Evolutionary conservation across 73 alveolate genomes (phyloP), one percentile per base, ranked within the genome.

Genomic region (Tetrahymena borealis): DNA sequence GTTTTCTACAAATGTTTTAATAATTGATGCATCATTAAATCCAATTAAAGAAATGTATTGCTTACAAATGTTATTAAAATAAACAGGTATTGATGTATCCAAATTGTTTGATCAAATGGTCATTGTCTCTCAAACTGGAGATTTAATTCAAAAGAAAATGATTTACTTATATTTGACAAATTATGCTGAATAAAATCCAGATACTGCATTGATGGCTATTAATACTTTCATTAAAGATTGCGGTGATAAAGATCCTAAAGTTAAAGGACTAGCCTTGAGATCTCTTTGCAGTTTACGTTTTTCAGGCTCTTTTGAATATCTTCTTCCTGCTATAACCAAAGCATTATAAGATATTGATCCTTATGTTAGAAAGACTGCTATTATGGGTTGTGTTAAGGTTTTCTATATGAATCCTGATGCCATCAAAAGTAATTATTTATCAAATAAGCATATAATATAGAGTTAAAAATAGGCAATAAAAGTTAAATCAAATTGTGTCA

Each of bases 291-390:
- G 99, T 32, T 94, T 98, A 11, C 97, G 98, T 94, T 98, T 97
- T 78, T 97, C 98, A 78, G 99, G 99, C 8, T 99, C 98, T 15
- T 94, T 97, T 42, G 98, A 98, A 79, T 98, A 97, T 92, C 95
- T 98, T 41, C 96, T 97, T 91, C 93, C 95, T 37, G 99, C 99
- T 0, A 97, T 98, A 79, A 93, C 92, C 78, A 99, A 98, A 78
- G 98, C 99, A 12, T 94, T 98, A 31, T 94, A 95, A 91, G 99
- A 98, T 94, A 97, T 98, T n/a, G 99, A 98, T 93, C 99, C 99
- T 7, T 98, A 98, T 96, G 99, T 98, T 1, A 98, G 99, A 95
- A 98, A 98, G 95, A 98, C 99, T 16, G 99, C 99, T 11, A 98
- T 98, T 20, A 98, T 98, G 91, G 99, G 99, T 7, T 95, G 98